Base-by-base conservation (phyloP, 257 asterid genomes). In the Solanum sitiens region DNA sequence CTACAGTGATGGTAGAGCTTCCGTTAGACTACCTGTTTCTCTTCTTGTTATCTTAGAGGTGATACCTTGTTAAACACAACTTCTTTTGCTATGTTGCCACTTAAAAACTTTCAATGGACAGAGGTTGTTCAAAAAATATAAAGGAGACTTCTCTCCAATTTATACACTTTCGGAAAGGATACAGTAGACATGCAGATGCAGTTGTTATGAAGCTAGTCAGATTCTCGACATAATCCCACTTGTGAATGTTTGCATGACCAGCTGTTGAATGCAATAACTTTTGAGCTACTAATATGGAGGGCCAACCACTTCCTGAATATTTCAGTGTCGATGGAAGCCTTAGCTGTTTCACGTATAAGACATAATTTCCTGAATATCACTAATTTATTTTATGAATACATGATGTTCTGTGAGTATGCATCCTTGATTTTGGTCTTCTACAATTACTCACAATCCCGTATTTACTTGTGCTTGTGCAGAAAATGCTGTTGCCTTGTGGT, bases 401-500 rank as follows among this genome's bases (percentile, higher is more conserved):
- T 56, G 65, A 14, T 18, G 16, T 30, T 11, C 0, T 79, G 0
- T 27, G 65, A 47, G 8, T 30, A 47, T 18, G 42, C 85, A 5
- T 80, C 42, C 40, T 7, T 80, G 67, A 45, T 80, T 9, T 80
- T 9, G 68, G 27, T 47, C 40, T 45, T 25, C 33, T 44, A 42
- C 16, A 4, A 25, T 77, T 77, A 44, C 39, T 14, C 5, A 77
- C 63, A 77, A 44, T 42, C 11, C n/a, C 5, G 2, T 44, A 44
- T 27, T 7, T 42, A 27, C 85, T 65, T 84, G 27, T 72, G 61
- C 32, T 45, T 77, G 37, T 90, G 94, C 97, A 96, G 98, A 96
- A 96, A 96, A 96, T 96, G 98, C 94, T 96, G 79, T 89, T 94
- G 92, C 99, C 98, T 10, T 95, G 98, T 88, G 98, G 99, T 25